Evolutionary conservation across 352 stramenopile genomes (phyloP).

Genomic region (Pythium brassicae): DNA sequence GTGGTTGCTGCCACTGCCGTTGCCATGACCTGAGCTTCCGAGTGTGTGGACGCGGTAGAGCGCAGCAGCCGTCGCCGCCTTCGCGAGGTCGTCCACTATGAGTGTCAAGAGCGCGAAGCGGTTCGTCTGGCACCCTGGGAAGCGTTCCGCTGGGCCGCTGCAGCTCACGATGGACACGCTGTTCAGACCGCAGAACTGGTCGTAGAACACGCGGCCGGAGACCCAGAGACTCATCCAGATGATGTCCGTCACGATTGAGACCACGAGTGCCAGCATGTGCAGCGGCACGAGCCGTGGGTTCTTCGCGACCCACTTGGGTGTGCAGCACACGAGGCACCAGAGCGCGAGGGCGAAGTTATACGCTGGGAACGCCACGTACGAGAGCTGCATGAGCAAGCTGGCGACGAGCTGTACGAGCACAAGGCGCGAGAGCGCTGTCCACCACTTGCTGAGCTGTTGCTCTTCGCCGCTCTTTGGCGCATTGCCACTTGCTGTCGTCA

Average conservation of each 20-base stretch:
- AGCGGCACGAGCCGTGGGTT: slow-evolving; percentile 44
- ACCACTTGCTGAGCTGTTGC: slow-evolving; percentile 30
- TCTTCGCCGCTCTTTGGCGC: background rate
- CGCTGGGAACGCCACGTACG: slow-evolving; percentile 74
- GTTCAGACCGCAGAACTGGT: slow-evolving; percentile 59
- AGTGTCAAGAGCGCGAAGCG: slow-evolving; percentile 65
- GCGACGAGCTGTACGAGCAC: slow-evolving; percentile 48
- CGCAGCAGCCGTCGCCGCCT: slow-evolving; percentile 31
- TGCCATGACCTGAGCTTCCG: background rate
- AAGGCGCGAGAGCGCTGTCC: slow-evolving; percentile 29
- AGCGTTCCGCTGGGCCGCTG: slow-evolving; percentile 52
- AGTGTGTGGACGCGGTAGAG: slow-evolving; percentile 48
- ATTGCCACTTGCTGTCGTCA: background rate
- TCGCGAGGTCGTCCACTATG: slow-evolving; percentile 51
- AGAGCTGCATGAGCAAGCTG: slow-evolving; percentile 70
- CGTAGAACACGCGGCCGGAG: slow-evolving; percentile 67
- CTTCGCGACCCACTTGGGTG: slow-evolving; percentile 40
- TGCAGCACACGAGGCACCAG: slow-evolving; percentile 60
- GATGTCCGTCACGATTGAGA: slow-evolving; percentile 64
- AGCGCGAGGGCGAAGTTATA: slow-evolving; percentile 79
- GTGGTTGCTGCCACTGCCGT: background rate
- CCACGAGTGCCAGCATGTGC: slow-evolving; percentile 39
- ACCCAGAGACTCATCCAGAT: slow-evolving; percentile 79
- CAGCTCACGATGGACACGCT: slow-evolving; percentile 65
- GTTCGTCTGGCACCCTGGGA: slow-evolving; percentile 65